Base-by-base conservation (phyloP, 805 yeast species). In the Metschnikowia similis region DNA sequence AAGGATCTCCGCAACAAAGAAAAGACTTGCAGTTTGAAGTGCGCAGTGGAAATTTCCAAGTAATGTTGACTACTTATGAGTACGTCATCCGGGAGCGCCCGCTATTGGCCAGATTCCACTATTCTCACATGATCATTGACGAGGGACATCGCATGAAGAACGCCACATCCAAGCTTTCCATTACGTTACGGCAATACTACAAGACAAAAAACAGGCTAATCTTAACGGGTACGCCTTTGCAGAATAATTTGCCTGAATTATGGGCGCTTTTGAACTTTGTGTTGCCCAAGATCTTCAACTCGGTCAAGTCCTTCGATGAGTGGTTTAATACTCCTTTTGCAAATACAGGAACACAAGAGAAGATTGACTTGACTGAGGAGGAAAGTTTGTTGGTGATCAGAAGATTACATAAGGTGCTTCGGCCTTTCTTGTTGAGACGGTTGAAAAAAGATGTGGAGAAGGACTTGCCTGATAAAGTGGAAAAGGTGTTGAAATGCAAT, bases 261-360 rank as follows among this genome's bases (percentile, higher is more conserved):
- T 87, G 95, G 95, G 92, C 95, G 0, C 74, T 87, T 55, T 71
- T 87, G 60, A 87, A 87, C 64, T 87, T 87, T 59, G 92, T 86
- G 17, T 75, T 87, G 54, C 96, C 96, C 7, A 85, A 86, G 60
- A 84, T 87, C 65, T 87, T 87, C 76, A 87, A 87, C 62, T 87
- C 94, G 34, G 94, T 85, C 9, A 85, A 87, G 62, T 84, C 92
- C 7, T 87, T 87, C 62, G 94, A 87, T 62, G 95, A 87, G 63
- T 87, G 96, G 95, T 87, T 87, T 64, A 87, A 87, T 61, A 87
- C 95, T 0, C 95, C 95, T 6, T 87, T 87, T 69, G 92, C 91
- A 4, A 87, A 85, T 56, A 83, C 94, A 14, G 95, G 95, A 50
- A 75, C 83, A 13, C 92, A 85, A 65, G 95, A 87, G 59, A 85